Conservation (phyloP, 495 filamentous ascomycete species). For the Parmelia sp. region DNA sequence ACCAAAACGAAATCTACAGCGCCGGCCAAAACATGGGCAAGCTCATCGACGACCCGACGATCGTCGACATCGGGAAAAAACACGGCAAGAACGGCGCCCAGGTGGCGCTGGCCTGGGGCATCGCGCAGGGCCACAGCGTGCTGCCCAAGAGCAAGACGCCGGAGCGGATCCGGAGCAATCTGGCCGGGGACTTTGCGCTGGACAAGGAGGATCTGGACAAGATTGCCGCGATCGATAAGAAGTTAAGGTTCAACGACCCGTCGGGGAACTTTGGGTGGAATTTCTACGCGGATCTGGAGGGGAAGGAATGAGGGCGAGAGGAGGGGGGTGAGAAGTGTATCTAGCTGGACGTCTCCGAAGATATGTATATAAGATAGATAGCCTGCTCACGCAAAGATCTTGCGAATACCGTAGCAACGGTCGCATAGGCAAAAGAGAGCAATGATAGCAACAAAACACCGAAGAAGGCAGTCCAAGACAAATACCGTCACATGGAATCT, state of each 20-base stretch:
- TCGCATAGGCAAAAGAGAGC: background rate
- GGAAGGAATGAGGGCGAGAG: conserved; percentile 36
- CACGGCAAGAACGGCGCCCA: conserved; percentile 57
- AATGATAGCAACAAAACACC: background rate
- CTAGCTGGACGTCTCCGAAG: background rate
- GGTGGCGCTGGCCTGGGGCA: conserved; percentile 61
- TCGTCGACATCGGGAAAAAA: conserved; percentile 56
- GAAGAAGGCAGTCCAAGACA: background rate
- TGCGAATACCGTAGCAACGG: background rate
- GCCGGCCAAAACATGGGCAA: conserved; percentile 43
- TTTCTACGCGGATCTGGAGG: conserved; percentile 57
- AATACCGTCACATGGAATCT: background rate
- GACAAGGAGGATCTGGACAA: conserved; percentile 42
- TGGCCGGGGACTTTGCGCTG: conserved; percentile 56
- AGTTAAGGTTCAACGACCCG: conserved; percentile 56
- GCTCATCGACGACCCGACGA: conserved; percentile 54
- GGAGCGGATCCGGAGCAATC: conserved; percentile 47
- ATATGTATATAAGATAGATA: too few relatives aligned
- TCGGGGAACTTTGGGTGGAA: conserved; percentile 54
- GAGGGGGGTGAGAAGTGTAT: background rate
- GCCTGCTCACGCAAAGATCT: too few relatives aligned
- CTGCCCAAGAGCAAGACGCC: conserved; percentile 61
- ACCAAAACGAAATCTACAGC: conserved; percentile 60
- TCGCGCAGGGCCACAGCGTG: conserved; percentile 55
- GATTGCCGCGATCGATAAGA: conserved; percentile 48